Base-by-base conservation (phyloP, 768 basidiomycete species). In the Glaciozyma antarctica region DNA sequence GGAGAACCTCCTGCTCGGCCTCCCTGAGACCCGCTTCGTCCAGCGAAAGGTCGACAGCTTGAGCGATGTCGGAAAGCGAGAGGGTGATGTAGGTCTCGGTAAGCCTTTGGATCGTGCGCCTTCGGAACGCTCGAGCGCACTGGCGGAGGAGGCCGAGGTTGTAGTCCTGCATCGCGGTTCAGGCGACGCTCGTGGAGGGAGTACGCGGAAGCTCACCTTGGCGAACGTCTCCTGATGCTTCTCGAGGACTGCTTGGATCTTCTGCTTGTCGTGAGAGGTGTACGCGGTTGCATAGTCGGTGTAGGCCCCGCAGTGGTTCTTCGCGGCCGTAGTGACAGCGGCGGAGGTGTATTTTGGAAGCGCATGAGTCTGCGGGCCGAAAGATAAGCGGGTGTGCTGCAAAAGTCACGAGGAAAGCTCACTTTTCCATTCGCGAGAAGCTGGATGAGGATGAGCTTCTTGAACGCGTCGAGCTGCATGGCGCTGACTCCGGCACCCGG, bases 71-170 rank as follows among this genome's bases (percentile, higher is more conserved):
- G 0, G 80, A 76, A 12, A 92, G 77, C 44, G 85, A 82, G 21
- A 90, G 82, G 0, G 87, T 88, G 48, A 90, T 80, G 72, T 90
- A 94, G 3, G 90, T 90, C 58, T 82, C 82, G 0, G 87, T 91
- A 63, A 92, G 82, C 74, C 84, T 87, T 76, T 84, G 85, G 70
- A 92, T 82, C 56, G 83, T 79, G 85, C 90, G 90, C 24, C 86
- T 80, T 0, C 88, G 86, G 0, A 88, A 85, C 21, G 84, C 83
- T 8, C 82, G 81, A 32, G 89, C 77, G 3, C 83, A 86, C 66
- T 85, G 85, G 45, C 78, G 75, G 44, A 89, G 76, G 41, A 94
- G 79, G 10, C 90, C 90, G 2, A 83, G 49, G 62, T 86, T 92
- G 62, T 81, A 82, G 49, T 94, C 90, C 84, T 88, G 28, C 10